phyloP scores from a whole-genome alignment of 768 basidiomycete genomes.

The Hydnomerulius pinastri region DNA sequence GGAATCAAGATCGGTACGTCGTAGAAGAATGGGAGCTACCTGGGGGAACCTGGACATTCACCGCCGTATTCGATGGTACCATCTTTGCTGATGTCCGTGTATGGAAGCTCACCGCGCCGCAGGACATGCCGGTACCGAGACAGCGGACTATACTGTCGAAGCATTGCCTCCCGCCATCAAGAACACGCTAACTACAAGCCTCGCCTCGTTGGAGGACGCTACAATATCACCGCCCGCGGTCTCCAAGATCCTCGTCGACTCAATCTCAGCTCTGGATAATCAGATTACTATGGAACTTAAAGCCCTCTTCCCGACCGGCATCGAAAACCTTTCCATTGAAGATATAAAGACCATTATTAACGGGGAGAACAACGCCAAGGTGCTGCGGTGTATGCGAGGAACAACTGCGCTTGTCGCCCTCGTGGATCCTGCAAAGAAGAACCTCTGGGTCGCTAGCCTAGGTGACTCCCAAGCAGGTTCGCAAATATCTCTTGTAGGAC shows the following conservation, averaged over 20 bases:
- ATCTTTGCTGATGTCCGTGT: slow-evolving; percentile 5
- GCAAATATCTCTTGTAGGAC: not conserved
- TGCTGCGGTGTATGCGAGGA: slow-evolving; percentile 52
- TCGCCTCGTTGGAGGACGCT: slow-evolving; percentile 7
- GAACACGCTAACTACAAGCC: slow-evolving; percentile 27
- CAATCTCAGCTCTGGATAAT: slow-evolving; percentile 42
- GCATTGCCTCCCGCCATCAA: slow-evolving; percentile 36
- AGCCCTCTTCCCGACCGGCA: slow-evolving; percentile 43
- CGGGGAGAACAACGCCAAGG: slow-evolving; percentile 35
- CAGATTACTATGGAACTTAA: slow-evolving; percentile 38
- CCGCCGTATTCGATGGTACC: slow-evolving; percentile 51
- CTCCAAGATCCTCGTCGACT: slow-evolving; percentile 33
- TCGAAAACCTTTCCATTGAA: slow-evolving; percentile 36
- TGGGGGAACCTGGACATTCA: slow-evolving; percentile 45
- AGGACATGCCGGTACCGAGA: slow-evolving; percentile 51
- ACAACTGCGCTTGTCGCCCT: slow-evolving; percentile 52
- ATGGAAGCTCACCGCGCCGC: not conserved
- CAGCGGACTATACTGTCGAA: slow-evolving; percentile 41
- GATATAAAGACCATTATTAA: slow-evolving; percentile 44
- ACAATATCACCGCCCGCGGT: slow-evolving; percentile 21
- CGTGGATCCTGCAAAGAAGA: slow-evolving; percentile 40
- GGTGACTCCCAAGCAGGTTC: slow-evolving; percentile 39
- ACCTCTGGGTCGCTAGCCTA: slow-evolving; percentile 36
- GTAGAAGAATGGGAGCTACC: slow-evolving; percentile 42
- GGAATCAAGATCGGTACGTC: slow-evolving; percentile 51